Base-by-base conservation (phyloP, 2,329 filamentous ascomycete species). In the Talaromyces rugulosus region DNA sequence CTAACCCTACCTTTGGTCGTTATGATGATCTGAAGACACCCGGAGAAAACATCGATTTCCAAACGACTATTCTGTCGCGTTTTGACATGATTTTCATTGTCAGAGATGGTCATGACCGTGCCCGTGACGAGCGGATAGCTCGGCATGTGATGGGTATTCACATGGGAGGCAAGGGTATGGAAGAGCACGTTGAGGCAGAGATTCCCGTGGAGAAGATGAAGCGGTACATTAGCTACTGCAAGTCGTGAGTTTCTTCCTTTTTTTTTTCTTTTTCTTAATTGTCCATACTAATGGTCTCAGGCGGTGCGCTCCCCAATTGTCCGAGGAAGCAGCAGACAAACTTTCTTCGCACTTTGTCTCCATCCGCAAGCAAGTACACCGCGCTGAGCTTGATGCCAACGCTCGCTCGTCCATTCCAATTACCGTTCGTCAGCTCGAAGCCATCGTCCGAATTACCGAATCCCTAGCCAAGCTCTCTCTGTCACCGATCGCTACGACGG, bases 51-150 rank as follows among this genome's bases (percentile, higher is more conserved):
- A 99, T 99, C 68, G 95, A 99, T 77, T 99, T 99, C 78, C 95
- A 99, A 73, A 99, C 95, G 0, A 99, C 95, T 3, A 98, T 99
- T 71, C 75, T 99, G 67, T 98, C 94, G 2, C 91, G 95, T 84
- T 99, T 99, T 75, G 95, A 99, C 77, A 97, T 99, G 91, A 98
- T 99, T 67, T 99, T 98, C 81, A 97, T 99, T 67, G 94, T 99
- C 65, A 91, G 91, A 69, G 95, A 99, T 75, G 92, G 96, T 65
- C 95, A 99, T 75, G 91, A 94, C 65, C 86, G 91, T 52, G 89
- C 86, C 62, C 91, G 94, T 71, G 95, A 99, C 72, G 92, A 97
- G 80, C 88, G 85, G 4, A 98, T 99, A 71, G 95, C 95, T 12
- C 94, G 89, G 73, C 95, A 99, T 85, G 94, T 99, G 72, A 96